A percentile compares a stretch with the other conserved stretches of the same genome.
These are phyloP conservation scores for Xylaria grammica DNA, from an alignment of 495 filamentous ascomycete species.

Conservation along the genomic window DNA sequence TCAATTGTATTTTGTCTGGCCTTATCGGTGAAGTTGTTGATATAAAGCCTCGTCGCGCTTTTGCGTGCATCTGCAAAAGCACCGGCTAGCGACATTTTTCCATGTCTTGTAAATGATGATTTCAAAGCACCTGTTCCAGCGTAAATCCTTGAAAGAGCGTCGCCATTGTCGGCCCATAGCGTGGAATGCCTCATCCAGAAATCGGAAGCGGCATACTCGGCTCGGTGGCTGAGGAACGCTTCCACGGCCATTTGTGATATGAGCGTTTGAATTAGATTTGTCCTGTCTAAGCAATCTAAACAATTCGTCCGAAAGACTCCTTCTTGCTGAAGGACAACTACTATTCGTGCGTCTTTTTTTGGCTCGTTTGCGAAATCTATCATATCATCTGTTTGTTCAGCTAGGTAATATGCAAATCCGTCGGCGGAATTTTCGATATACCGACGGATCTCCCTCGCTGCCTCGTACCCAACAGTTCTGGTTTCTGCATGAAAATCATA, in stretches of 20 bases:
- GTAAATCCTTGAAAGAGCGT: conserved; percentile 93
- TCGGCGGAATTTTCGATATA: conserved; percentile 78
- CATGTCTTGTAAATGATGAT: conserved; percentile 92
- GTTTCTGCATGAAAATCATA: conserved; percentile 97
- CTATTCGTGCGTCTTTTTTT: conserved; percentile 53
- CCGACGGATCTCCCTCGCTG: conserved; percentile 75
- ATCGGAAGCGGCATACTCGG: conserved; percentile 69
- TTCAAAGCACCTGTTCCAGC: conserved; percentile 95
- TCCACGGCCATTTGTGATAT: conserved; percentile 91
- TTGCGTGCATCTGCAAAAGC: conserved; percentile 95
- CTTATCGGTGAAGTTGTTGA: conserved; percentile 97
- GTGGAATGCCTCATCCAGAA: conserved; percentile 90
- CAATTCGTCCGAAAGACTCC: conserved; percentile 96
- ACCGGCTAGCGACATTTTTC: conserved; percentile 94
- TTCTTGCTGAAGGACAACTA: conserved; percentile 85
- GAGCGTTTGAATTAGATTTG: conserved; percentile 94
- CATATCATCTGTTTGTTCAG: conserved; percentile 68
- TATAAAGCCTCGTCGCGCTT: conserved; percentile 88
- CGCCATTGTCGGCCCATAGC: conserved; percentile 98
- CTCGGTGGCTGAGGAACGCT: conserved; percentile 72
- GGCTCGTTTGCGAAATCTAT: conserved; percentile 30
- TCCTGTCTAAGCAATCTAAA: conserved; percentile 93
- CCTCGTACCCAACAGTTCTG: conserved; percentile 84
- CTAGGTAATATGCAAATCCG: conserved; percentile 87
- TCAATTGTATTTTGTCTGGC: conserved; percentile 93